A percentile compares a stretch with the other conserved stretches of the same genome.
Conservation (phyloP, 371 early-diverging fungal species). For the Mortierella polycephala region DNA sequence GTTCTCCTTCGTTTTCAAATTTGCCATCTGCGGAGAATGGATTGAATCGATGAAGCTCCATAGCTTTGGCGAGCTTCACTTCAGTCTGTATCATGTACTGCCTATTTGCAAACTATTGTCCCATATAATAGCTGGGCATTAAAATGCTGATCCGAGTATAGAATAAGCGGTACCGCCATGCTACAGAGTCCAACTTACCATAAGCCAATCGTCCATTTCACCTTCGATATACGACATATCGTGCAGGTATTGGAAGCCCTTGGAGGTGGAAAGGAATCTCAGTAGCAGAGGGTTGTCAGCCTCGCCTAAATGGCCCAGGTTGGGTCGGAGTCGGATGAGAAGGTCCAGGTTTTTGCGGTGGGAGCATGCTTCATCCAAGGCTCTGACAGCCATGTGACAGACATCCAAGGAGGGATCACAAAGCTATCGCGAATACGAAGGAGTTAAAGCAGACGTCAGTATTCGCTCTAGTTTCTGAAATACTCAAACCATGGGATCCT, state of each 20-base stretch:
- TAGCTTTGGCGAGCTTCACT: conserved; percentile 74
- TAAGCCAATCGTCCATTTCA: conserved; percentile 88
- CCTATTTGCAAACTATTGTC: conserved; percentile 74
- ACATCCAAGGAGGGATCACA: conserved; percentile 86
- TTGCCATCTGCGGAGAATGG: conserved; percentile 48
- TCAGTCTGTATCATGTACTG: conserved; percentile 86
- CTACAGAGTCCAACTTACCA: conserved; percentile 58
- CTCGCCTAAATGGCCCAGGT: conserved; percentile 79
- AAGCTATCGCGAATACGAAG: conserved; percentile 55
- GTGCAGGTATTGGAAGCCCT: conserved; percentile 77
- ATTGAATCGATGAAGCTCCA: conserved; percentile 55
- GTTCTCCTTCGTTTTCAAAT: conserved; percentile 39
- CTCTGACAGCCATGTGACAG: conserved; percentile 75
- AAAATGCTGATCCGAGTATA: too few species aligned
- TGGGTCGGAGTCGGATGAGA: conserved; percentile 76
- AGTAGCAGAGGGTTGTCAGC: conserved; percentile 76
- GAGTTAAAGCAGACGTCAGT: background rate
- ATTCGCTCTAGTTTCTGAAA: background rate
- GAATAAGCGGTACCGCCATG: background rate
- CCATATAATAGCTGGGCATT: background rate
- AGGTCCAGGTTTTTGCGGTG: conserved; percentile 72
- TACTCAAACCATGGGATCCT: background rate
- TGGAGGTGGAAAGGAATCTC: conserved; percentile 77
- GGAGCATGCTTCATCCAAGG: conserved; percentile 81
- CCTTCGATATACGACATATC: conserved; percentile 78